Percentiles rank a stretch among this genome's conserved stretches.
These are phyloP conservation scores for Cutaneotrichosporon cutaneum DNA, from an alignment of 1,284 basidiomycete species.

Conservation along the genomic window DNA sequence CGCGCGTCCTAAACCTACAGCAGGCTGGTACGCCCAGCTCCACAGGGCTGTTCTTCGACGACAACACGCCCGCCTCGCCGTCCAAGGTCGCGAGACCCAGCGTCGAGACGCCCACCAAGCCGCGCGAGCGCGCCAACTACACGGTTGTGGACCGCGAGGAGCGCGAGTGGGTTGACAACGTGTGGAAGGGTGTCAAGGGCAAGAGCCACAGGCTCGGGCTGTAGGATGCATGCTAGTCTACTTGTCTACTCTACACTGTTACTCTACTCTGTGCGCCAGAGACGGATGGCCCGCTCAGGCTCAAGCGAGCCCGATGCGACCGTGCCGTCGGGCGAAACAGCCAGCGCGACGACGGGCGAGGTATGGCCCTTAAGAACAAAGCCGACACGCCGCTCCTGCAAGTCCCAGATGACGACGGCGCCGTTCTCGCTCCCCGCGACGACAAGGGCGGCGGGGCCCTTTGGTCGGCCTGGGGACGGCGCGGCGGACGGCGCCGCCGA, in stretches of 20 bases:
- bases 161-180: conserved; percentile 49
- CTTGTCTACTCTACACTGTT: neutral
- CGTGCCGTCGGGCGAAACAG: conserved; percentile 30
- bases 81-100: conserved; percentile 16
- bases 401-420: conserved; percentile 84
- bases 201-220: conserved; percentile 35
- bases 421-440: conserved; percentile 88
- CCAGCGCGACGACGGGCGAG: conserved; percentile 45
- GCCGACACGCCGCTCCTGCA: conserved; percentile 75
- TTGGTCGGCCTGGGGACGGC: conserved; percentile 2
- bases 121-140: conserved; percentile 27
- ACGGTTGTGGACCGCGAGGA: conserved; percentile 45
- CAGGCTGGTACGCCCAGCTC: conserved; percentile 21
- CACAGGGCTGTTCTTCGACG: conserved; percentile 43
- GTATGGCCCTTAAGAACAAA: conserved; percentile 64
- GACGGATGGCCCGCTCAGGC: conserved; percentile 20
- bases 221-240: conserved; percentile 13
- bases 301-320: conserved; percentile 25
- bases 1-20: conserved; percentile 35
- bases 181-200: conserved; percentile 45
- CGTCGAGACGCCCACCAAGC: conserved; percentile 7
- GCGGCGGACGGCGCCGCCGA: neutral
- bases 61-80: conserved; percentile 14
- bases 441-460: conserved; percentile 57
- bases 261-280: conserved; percentile 13